These are phyloP conservation scores for Phytophthora brassicae DNA, from an alignment of 352 stramenopile species.

Conservation along the genomic window DNA sequence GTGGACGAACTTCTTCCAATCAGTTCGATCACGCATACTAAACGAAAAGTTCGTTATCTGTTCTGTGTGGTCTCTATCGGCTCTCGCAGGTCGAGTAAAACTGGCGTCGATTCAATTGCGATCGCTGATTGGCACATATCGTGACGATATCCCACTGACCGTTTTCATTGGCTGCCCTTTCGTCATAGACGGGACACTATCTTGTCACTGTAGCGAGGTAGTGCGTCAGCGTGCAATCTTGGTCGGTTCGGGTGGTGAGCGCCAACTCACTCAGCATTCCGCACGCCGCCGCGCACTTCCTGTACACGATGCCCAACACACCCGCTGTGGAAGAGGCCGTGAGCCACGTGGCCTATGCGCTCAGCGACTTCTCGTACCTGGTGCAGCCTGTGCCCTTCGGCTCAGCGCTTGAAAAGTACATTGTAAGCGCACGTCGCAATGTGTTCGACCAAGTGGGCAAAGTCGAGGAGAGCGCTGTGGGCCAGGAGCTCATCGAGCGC, in stretches of 20 bases:
- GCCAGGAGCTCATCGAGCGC: constrained; percentile 65
- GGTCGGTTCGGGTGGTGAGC: constrained; percentile 31
- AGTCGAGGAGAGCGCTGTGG: constrained; percentile 41
- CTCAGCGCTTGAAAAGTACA: constrained; percentile 64
- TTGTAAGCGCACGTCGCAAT: constrained; percentile 69
- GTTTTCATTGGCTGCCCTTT: constrained; percentile 7
- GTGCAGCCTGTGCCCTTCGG: constrained; percentile 67
- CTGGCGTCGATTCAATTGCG: constrained; percentile 9
- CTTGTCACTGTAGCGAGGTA: constrained; percentile 7
- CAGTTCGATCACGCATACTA: constrained; percentile 27
- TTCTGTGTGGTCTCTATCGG: not conserved
- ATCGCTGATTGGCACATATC: constrained; percentile 3
- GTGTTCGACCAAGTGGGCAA: constrained; percentile 84
- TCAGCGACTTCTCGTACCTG: constrained; percentile 77
- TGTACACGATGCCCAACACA: constrained; percentile 23
- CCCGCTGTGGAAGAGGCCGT: constrained; percentile 70
- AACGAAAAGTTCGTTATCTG: not conserved
- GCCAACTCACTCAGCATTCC: constrained; percentile 24
- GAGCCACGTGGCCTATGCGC: constrained; percentile 78
- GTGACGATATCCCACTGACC: not conserved
- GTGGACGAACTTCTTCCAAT: constrained; percentile 32
- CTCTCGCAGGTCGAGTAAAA: not conserved
- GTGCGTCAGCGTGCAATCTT: constrained; percentile 9
- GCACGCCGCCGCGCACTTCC: constrained; percentile 20
- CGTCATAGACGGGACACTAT: not conserved